phyloP scores from a whole-genome alignment of 345 rosid genomes.

The Pugionium cornutum region DNA sequence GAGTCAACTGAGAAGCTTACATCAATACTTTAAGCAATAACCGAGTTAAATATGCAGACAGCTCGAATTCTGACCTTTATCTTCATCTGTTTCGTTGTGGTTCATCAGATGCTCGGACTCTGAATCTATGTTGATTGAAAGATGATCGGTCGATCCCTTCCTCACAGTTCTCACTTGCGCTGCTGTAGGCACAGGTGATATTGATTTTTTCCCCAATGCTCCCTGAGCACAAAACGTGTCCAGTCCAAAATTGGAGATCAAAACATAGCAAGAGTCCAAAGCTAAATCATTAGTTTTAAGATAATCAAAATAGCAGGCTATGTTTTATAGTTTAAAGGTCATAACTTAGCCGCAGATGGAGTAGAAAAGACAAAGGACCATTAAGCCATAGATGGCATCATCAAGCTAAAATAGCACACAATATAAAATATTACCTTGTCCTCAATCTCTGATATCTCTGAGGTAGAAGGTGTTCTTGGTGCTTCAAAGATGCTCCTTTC shows the following conservation, averaged over 20 bases:
- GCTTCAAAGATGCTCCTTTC: slow-evolving; percentile 76
- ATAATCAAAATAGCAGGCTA: slow-evolving; percentile 21
- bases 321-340: slow-evolving; percentile 10
- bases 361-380: background rate
- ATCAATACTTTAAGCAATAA: slow-evolving; percentile 7
- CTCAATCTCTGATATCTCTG: slow-evolving; percentile 88
- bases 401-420: slow-evolving; percentile 16
- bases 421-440: slow-evolving; percentile 53
- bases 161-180: slow-evolving; percentile 74
- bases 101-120: slow-evolving; percentile 65
- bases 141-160: slow-evolving; percentile 89
- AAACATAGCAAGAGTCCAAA: background rate
- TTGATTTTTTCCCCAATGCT: slow-evolving; percentile 49
- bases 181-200: slow-evolving; percentile 66
- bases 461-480: slow-evolving; percentile 56
- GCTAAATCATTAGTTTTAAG: background rate
- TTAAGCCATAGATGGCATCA: background rate
- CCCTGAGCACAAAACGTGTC: slow-evolving; percentile 48
- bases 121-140: slow-evolving; percentile 67
- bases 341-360: background rate
- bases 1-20: background rate
- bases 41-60: slow-evolving; percentile 27
- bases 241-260: slow-evolving; percentile 15
- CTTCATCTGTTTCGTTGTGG: slow-evolving; percentile 66
- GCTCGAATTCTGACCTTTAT: slow-evolving; percentile 57